A percentile compares a stretch with the other conserved stretches of the same genome.
Conservation (phyloP, 116 monocot genomes). For the Posidonia oceanica region DNA sequence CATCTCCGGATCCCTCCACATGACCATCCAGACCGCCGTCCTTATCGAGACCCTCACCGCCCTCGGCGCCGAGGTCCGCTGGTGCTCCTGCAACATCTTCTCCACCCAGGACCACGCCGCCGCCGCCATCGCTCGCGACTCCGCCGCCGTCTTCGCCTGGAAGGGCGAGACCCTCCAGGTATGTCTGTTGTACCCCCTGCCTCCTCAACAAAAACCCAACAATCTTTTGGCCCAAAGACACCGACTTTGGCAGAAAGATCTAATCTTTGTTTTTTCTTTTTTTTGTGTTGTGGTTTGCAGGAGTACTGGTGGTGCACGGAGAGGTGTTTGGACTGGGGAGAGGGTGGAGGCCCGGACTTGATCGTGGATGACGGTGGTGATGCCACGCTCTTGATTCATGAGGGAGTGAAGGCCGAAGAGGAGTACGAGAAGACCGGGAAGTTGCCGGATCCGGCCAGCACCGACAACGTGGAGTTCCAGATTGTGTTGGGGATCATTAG, state of each 20-base stretch:
- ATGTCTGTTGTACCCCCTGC: background rate
- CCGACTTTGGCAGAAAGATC: too few species aligned
- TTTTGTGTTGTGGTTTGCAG: constrained; percentile 1
- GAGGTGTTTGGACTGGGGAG: constrained; percentile 74
- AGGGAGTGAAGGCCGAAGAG: constrained; percentile 88
- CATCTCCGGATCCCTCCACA: constrained; percentile 90
- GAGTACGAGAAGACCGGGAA: constrained; percentile 63
- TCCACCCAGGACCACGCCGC: constrained; percentile 91
- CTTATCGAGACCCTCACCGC: constrained; percentile 85
- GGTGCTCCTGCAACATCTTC: constrained; percentile 94
- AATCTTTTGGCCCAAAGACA: too few species aligned
- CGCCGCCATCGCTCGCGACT: constrained; percentile 79
- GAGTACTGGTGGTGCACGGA: constrained; percentile 99
- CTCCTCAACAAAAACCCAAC: too few species aligned
- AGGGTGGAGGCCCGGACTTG: constrained; percentile 64
- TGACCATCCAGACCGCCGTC: constrained; percentile 96
- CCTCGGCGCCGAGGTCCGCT: constrained; percentile 82
- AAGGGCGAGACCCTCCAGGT: constrained; percentile 70
- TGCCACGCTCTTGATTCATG: constrained; percentile 81
- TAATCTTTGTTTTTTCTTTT: too few species aligned
- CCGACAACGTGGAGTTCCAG: constrained; percentile 88
- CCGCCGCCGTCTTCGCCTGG: constrained; percentile 82
- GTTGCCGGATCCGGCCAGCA: constrained; percentile 62
- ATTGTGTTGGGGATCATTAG: constrained; percentile 73
- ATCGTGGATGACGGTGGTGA: constrained; percentile 97